phyloP scores from a whole-genome alignment of 2,329 filamentous ascomycete species.

The Aspergillus viridinutans region DNA sequence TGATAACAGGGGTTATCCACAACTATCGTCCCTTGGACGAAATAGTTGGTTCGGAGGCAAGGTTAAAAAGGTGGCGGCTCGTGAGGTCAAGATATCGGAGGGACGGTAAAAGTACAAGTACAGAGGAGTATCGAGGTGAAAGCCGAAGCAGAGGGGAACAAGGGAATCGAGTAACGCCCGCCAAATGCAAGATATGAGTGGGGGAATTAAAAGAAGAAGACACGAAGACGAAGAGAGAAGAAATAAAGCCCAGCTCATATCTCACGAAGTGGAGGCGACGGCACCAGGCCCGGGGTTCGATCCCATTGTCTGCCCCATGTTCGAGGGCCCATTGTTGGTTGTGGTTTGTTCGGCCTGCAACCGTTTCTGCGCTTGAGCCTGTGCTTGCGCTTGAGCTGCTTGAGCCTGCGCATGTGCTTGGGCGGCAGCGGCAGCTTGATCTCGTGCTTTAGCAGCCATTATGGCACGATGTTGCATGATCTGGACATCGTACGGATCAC shows the following conservation, averaged over 20 bases:
- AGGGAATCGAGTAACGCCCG: constrained; percentile 26
- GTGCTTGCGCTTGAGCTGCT: constrained; percentile 38
- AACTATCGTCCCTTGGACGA: constrained; percentile 14
- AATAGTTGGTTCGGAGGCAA: constrained; percentile 3
- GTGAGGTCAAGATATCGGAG: constrained; percentile 10
- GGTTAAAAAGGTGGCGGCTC: constrained; percentile 1
- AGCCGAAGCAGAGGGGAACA: constrained; percentile 10
- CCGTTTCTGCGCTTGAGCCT: constrained; percentile 33
- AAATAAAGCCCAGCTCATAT: constrained; percentile 23
- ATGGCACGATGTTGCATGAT: constrained; percentile 55
- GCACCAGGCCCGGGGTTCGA: constrained; percentile 29
- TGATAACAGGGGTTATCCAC: constrained; percentile 16
- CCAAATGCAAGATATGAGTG: constrained; percentile 27
- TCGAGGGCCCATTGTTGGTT: constrained; percentile 22
- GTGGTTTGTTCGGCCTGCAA: constrained; percentile 33
- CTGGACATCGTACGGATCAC: constrained; percentile 63
- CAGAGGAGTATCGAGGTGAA: constrained; percentile 9
- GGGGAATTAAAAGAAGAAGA: constrained; percentile 12
- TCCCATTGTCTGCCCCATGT: constrained; percentile 21
- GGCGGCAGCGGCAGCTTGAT: constrained; percentile 40
- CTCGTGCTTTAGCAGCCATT: constrained; percentile 43
- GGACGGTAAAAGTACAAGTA: constrained; percentile 29
- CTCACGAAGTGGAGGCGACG: constrained; percentile 25
- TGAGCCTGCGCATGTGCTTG: constrained; percentile 41
- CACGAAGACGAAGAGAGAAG: constrained; percentile 14